Conservation (phyloP, 495 filamentous ascomycete species). For the Amniculicola lignicola region DNA sequence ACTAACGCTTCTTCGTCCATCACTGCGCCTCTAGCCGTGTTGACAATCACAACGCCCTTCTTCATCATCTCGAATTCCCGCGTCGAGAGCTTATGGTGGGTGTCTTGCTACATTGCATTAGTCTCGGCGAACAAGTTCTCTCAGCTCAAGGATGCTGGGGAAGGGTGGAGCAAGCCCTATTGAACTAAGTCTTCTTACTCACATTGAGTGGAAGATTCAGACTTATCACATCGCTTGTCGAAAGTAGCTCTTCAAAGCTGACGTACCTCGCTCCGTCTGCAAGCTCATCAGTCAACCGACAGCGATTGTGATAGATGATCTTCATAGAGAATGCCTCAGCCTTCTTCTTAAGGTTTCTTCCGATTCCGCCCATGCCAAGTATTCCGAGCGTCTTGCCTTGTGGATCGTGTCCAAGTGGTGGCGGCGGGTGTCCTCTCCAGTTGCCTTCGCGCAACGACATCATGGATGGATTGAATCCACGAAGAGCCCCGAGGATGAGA, state of each 20-base stretch:
- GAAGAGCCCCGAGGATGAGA: slow-evolving; percentile 71
- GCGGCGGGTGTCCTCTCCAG: slow-evolving; percentile 52
- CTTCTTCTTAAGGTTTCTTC: slow-evolving; percentile 63
- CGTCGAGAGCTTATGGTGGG: slow-evolving; percentile 63
- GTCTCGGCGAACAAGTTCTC: not conserved
- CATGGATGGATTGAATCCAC: slow-evolving; percentile 66
- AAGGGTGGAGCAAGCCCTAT: slow-evolving; percentile 3
- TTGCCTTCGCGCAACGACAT: slow-evolving; percentile 56
- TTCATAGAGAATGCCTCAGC: slow-evolving; percentile 63
- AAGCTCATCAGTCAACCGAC: slow-evolving; percentile 52
- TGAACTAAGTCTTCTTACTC: slow-evolving; percentile 35
- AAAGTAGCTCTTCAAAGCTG: slow-evolving; percentile 63
- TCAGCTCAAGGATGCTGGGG: not conserved
- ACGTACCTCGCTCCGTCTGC: slow-evolving; percentile 63
- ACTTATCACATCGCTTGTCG: slow-evolving; percentile 67
- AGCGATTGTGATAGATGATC: slow-evolving; percentile 67
- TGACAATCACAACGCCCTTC: slow-evolving; percentile 65
- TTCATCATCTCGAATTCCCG: slow-evolving; percentile 68
- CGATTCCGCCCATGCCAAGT: slow-evolving; percentile 52
- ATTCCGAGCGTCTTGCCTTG: slow-evolving; percentile 64
- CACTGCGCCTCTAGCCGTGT: slow-evolving; percentile 66
- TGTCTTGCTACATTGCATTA: slow-evolving; percentile 46
- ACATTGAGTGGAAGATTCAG: slow-evolving; percentile 76
- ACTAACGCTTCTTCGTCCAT: slow-evolving; percentile 72
- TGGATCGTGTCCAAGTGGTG: slow-evolving; percentile 59